phyloP scores from a whole-genome alignment of 176 grass and related monocot genomes.

The barley (Hordeum vulgare) region DNA sequence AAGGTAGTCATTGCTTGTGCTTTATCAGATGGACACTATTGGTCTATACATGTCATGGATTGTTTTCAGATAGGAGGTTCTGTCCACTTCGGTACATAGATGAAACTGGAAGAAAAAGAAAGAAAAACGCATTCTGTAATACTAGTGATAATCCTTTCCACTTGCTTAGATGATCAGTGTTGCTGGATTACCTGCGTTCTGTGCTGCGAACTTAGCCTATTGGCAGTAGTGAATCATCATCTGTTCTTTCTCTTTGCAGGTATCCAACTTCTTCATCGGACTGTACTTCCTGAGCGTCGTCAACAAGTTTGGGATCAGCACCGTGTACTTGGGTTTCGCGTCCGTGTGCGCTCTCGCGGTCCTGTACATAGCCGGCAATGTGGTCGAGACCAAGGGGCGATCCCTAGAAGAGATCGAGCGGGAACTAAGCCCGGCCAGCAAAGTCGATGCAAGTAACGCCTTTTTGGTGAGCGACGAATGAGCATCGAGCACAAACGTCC shows the following conservation, averaged over 20 bases:
- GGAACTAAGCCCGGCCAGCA: slow-evolving; percentile 32
- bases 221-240: background rate
- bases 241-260: slow-evolving; percentile 30
- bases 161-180: background rate
- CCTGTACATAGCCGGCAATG: slow-evolving; percentile 79
- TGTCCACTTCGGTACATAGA: background rate
- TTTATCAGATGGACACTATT: background rate
- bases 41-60: background rate
- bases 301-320: slow-evolving; percentile 76
- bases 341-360: slow-evolving; percentile 71
- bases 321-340: slow-evolving; percentile 80
- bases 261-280: slow-evolving; percentile 93
- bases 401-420: slow-evolving; percentile 94
- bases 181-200: background rate
- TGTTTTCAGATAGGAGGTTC: background rate
- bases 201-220: background rate
- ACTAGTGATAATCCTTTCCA: background rate
- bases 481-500: background rate
- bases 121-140: background rate
- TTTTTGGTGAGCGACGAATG: background rate
- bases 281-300: slow-evolving; percentile 96
- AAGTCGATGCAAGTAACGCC: background rate
- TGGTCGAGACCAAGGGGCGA: slow-evolving; percentile 87
- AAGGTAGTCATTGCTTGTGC: background rate
- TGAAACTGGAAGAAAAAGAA: background rate